Conservation (phyloP, 495 filamentous ascomycete species). For the Lentithecium fluviatile region DNA sequence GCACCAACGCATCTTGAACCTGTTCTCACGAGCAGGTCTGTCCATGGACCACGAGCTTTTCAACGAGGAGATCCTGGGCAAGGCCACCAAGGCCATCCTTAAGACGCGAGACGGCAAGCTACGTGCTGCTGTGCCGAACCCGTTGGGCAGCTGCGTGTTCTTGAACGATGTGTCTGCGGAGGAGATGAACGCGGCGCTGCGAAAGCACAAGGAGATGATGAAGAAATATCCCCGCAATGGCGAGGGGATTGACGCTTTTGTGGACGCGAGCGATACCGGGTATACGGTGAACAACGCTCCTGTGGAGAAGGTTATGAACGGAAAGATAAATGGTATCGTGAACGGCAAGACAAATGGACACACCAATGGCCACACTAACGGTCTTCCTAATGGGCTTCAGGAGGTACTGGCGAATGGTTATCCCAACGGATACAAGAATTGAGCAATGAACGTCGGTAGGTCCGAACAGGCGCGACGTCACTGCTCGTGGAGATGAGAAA, state of each 20-base stretch:
- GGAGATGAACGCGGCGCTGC: constrained; percentile 54
- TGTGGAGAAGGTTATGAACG: constrained; percentile 42
- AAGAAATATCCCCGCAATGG: constrained; percentile 57
- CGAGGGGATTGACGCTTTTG: constrained; percentile 59
- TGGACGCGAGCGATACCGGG: constrained; percentile 61
- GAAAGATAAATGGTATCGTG: constrained; percentile 34
- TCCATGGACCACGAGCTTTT: constrained; percentile 64
- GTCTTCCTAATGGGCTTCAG: constrained; percentile 38
- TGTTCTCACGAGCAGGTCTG: constrained; percentile 62
- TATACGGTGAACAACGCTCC: constrained; percentile 50
- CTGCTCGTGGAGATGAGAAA: neutral
- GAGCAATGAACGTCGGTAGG: neutral
- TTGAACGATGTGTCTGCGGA: constrained; percentile 54
- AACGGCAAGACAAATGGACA: constrained; percentile 15
- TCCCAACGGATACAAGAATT: constrained; percentile 16
- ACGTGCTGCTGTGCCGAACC: constrained; percentile 57
- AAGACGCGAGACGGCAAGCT: constrained; percentile 63
- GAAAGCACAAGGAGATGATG: constrained; percentile 54
- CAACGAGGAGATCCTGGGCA: constrained; percentile 56
- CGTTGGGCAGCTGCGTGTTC: constrained; percentile 57
- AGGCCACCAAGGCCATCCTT: constrained; percentile 60
- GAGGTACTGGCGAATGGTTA: constrained; percentile 21
- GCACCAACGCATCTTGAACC: constrained; percentile 53
- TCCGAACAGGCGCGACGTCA: neutral
- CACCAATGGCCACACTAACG: constrained; percentile 12